Evolutionary conservation across 1,284 basidiomycete genomes (phyloP).

Genomic region (Ceratobasidium sp.): DNA sequence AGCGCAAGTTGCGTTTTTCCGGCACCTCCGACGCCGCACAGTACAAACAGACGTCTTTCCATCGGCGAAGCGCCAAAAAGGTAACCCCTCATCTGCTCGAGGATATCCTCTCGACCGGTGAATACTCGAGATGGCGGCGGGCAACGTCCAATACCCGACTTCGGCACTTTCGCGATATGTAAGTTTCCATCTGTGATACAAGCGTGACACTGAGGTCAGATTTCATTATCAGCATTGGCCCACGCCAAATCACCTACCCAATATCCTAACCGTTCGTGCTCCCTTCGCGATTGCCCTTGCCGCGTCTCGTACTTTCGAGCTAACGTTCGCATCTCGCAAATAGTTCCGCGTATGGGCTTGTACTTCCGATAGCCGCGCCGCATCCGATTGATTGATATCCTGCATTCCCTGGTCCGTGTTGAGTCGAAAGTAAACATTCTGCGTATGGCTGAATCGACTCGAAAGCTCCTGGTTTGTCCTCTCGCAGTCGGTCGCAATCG

Average conservation of each 20-base stretch:
- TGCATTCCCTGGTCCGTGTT: slow-evolving; percentile 17
- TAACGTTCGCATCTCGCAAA: neutral
- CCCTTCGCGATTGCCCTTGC: neutral
- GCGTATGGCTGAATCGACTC: neutral
- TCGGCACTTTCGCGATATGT: too few species aligned
- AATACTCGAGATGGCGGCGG: slow-evolving; percentile 7
- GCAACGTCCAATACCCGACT: too few species aligned
- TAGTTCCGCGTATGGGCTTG: neutral
- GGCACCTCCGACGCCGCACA: slow-evolving; percentile 16
- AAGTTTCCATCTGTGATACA: too few species aligned
- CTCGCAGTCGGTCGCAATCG: slow-evolving; percentile 23
- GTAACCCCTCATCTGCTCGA: neutral
- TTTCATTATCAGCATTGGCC: too few species aligned
- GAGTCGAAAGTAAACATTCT: slow-evolving; percentile 21
- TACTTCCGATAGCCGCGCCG: neutral
- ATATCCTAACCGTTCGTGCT: neutral
- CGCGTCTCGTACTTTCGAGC: too few species aligned
- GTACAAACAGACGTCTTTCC: slow-evolving; percentile 1
- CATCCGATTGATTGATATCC: neutral
- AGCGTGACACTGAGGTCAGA: too few species aligned
- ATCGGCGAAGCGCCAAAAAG: neutral
- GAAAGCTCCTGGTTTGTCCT: neutral
- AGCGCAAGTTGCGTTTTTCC: slow-evolving; percentile 15
- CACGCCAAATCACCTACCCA: neutral
- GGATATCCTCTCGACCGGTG: neutral